A percentile compares a stretch with the other conserved stretches of the same genome.
Conservation (phyloP, 768 basidiomycete species). For the Phlebiopsis flavidoalba region DNA sequence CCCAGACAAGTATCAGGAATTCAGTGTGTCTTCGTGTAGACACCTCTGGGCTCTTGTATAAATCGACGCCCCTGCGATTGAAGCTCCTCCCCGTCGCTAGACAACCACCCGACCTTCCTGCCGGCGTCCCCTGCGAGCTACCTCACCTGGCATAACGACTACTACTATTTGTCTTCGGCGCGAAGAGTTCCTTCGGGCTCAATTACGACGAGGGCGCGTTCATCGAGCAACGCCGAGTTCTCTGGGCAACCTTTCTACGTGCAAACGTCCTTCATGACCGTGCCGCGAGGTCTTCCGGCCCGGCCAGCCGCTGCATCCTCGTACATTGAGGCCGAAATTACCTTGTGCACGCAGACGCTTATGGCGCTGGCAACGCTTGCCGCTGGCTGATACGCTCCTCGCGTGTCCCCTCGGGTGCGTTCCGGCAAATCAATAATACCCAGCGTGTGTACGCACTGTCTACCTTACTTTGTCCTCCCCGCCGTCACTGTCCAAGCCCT, state of each 20-base stretch:
- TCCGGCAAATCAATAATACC: constrained; percentile 82
- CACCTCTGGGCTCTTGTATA: constrained; percentile 9
- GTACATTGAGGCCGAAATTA: constrained; percentile 97
- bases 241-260: too few species aligned
- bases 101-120: constrained; percentile 83
- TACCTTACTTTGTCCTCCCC: constrained; percentile 94
- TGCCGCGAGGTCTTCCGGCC: constrained; percentile 60
- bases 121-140: constrained; percentile 73
- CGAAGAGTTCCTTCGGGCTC: constrained; percentile 65
- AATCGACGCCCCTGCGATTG: too few species aligned
- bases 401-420: constrained; percentile 69
- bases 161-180: constrained; percentile 82
- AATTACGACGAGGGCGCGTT: constrained; percentile 65
- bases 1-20: constrained; percentile 86
- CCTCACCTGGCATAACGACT: too few species aligned
- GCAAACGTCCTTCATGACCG: constrained; percentile 59
- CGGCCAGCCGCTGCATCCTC: constrained; percentile 81
- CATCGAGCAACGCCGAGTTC: constrained; percentile 82
- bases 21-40: constrained; percentile 89
- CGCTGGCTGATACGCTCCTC: constrained; percentile 14
- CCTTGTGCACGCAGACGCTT: constrained; percentile 23
- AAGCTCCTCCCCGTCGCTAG: too few species aligned
- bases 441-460: constrained; percentile 74
- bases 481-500: constrained; percentile 71
- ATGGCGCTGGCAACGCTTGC: constrained; percentile 4